Base-by-base conservation (phyloP, 2,329 filamentous ascomycete genomes). In the Corynespora cassiicola region DNA sequence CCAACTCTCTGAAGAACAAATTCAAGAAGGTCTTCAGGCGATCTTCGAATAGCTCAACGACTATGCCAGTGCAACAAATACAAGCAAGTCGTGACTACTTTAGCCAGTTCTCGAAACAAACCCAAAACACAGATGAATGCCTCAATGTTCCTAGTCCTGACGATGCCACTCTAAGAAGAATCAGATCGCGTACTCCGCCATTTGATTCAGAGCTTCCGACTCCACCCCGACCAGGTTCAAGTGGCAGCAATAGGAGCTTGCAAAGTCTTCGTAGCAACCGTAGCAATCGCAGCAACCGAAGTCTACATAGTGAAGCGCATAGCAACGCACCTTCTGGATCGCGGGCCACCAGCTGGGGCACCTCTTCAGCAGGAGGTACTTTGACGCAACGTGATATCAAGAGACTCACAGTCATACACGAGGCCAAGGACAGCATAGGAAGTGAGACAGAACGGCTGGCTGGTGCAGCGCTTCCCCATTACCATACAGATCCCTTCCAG, bases 331-430 rank as follows among this genome's bases (percentile, higher is more conserved):
- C 82, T 5, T 77, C 54, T 17, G 41, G 41, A 4, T 68, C 63
- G 12, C 57, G 85, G 15, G 80, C 88, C 33, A 88, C 85, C 2
- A 90, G 86, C 61, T 89, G 86, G 86, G 79, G 79, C 4, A 81
- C 82, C 45, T 87, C 85, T 0, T 80, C 79, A 1, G 73, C 75
- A 2, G 77, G 77, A 39, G 82, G 79, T 3, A 76, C 79, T 3
- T 66, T 75, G 5, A 80, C 61, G 42, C 75, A 70, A 42, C 73
- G 43, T 68, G 77, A 72, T 72, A 80, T 42, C 63, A 71, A 85
- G 53, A 76, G 81, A 2, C 67, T 87, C n/a, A 84, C 82, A 2
- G 75, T 84, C 16, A 86, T 87, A 56, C 79, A 79, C 29, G 84
- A 86, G 58, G 74, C 62, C 4, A 66, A 63, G 36, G 61, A 65